Base-by-base conservation (phyloP, 768 basidiomycete species). In the Imleria badia region DNA sequence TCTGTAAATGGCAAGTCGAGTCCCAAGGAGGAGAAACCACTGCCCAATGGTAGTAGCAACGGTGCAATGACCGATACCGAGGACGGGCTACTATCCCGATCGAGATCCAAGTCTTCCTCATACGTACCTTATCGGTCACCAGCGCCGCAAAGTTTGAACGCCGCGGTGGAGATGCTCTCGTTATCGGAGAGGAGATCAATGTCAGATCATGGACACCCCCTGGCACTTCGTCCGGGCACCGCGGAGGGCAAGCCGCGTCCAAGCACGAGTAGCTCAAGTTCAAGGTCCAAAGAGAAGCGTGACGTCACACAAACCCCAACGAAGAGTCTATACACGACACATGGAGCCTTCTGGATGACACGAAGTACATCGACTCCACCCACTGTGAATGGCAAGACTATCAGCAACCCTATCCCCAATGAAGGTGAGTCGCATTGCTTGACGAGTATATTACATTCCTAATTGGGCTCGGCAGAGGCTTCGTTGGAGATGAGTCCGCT, bases 401-500 rank as follows among this genome's bases (percentile, higher is more conserved):
- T 91, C 48, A 83, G 89, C 60, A 74, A 63, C 17, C 89, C 89
- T 8, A 81, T 89, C 20, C 75, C 83, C 20, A 87, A 93, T 65
- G 79, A 82, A 66, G 83, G 90, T 89, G 56, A 54, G 79, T 47
- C 44, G 20, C 20, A 35, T 47, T 52, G 39, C 9, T 48, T 30
- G 46, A 44, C 30, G n/a, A 43, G 13, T 45, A 17, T 33, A 17
- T 33, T 11, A 17, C 22, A 33, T 39, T 20, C 33, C 35, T 59
- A 39, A 59, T 34, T 50, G 34, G 35, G 47, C 51, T 48, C 19
- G 22, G 35, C 54, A 74, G 91, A 83, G 66, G 87, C 87, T 15
- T 87, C 86, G 1, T 64, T 82, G 62, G 78, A 85, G 52, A 82
- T 93, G 81, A 88, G 83, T 60, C 90, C 91, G 34, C 81, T 91